A percentile compares a stretch with the other conserved stretches of the same genome.
phyloP scores from a whole-genome alignment of 2,329 filamentous ascomycete species.

The Sporothrix luriei region DNA sequence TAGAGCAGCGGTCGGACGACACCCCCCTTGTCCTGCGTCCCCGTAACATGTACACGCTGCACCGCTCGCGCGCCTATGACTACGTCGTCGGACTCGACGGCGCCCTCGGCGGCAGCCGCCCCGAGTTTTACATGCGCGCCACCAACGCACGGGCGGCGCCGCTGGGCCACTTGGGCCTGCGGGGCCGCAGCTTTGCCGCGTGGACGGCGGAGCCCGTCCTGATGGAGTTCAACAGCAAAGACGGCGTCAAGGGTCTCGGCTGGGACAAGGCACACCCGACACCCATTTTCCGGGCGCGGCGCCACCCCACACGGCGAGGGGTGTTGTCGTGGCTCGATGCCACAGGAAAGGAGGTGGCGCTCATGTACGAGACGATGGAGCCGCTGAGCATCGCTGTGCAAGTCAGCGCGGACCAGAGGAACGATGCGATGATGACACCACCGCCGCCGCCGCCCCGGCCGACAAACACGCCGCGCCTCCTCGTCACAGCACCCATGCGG shows the following conservation, averaged over 20 bases:
- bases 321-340: not conserved
- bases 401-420: not conserved
- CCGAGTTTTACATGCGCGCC: slow-evolving; percentile 5
- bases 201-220: not conserved
- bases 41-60: slow-evolving; percentile 1
- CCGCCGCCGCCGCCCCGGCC: not conserved
- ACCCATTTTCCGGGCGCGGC: not conserved
- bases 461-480: not conserved
- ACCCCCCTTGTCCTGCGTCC: not conserved
- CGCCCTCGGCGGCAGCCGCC: not conserved
- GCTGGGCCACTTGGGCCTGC: not conserved
- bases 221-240: not conserved
- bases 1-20: not conserved
- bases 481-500: not conserved
- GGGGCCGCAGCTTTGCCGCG: not conserved
- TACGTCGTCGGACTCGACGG: not conserved
- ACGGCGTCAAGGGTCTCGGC: not conserved
- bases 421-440: not conserved
- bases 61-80: not conserved
- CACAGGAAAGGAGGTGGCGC: not conserved
- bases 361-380: slow-evolving; percentile 18
- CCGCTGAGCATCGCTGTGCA: no score
- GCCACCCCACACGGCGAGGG: not conserved
- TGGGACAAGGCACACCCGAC: not conserved
- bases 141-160: not conserved